Evolutionary conservation across 2,329 filamentous ascomycete genomes (phyloP), one percentile per base, ranked within the genome.

Genomic region (Botryosphaeria agaves): DNA sequence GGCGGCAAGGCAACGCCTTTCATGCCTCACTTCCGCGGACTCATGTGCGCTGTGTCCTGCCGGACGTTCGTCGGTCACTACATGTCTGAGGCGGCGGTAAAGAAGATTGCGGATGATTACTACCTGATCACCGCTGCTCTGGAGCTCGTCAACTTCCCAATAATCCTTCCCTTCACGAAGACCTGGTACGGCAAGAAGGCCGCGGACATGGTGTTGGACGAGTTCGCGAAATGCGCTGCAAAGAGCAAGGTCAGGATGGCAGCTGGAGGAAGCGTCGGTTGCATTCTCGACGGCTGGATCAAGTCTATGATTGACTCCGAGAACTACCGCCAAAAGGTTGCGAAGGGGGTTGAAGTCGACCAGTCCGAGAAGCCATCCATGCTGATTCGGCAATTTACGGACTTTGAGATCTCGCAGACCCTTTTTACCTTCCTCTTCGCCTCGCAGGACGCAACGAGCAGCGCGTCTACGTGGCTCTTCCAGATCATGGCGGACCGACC

Each of bases 131-230:
- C 89, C 9, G 87, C 80, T 34, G 89, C 89, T 14, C 71, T 95
- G 42, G 89, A 98, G 57, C 70, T 95, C 28, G 89, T 98, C 64
- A 95, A 95, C 64, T 93, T 95, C 64, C 87, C 89, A 35, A 79
- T 95, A 57, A 94, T 95, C 51, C 58, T 95, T 24, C 87, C 87
- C 23, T 95, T 72, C 64, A 94, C 85, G 51, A 87, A 84, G 64
- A 84, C 84, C 4, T 95, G 84, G 84, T 91, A 92, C 49, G 89
- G 87, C 45, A 93, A 94, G 69, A 91, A 85, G 62, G 83, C 84
- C 18, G 76, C 87, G 34, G 82, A 93, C 47, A 83, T 92, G 75
- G 83, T 93, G 19, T 64, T 95, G 40, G 69, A 67, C 29, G 85
- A 93, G 52, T 95, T 95, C 49, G 61, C 77, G 51, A 85, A 83